Percentiles rank a stretch among this genome's conserved stretches.
These are phyloP conservation scores for Avena insularis DNA, from an alignment of 176 grass and related monocot species.

Conservation along the genomic window DNA sequence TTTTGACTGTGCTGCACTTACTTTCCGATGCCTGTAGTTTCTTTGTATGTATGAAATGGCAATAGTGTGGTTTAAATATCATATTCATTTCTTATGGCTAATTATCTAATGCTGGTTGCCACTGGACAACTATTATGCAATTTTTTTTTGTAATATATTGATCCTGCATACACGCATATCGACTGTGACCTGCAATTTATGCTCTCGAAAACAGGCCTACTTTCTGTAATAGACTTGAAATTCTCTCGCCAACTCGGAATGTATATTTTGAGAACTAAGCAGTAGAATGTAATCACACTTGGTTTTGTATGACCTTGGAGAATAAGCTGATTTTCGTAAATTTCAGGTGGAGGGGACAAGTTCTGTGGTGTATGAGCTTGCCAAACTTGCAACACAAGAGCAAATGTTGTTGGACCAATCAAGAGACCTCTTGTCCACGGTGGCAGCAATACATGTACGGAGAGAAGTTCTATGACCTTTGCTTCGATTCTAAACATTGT, in stretches of 20 bases:
- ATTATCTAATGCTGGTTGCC: no score
- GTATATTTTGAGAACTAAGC: not conserved
- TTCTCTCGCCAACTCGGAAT: not conserved
- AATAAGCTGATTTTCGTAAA: not conserved
- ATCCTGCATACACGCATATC: not conserved
- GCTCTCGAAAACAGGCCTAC: constrained; percentile 9
- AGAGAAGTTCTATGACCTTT: constrained; percentile 7
- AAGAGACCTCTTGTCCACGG: constrained; percentile 74
- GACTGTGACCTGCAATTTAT: no score
- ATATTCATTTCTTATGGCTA: no score
- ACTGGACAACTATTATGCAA: not conserved
- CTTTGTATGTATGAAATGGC: not conserved
- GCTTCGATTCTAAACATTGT: not conserved
- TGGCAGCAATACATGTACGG: constrained; percentile 85
- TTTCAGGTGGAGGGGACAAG: constrained; percentile 76
- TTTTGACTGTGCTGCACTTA: not conserved
- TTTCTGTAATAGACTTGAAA: not conserved
- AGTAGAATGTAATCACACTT: constrained; percentile 1
- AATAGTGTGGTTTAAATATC: no score
- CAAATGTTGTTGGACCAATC: constrained; percentile 75
- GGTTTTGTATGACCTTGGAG: not conserved
- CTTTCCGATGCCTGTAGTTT: not conserved
- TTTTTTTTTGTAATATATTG: not conserved
- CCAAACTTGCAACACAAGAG: constrained; percentile 75
- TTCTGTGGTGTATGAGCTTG: constrained; percentile 68